Evolutionary conservation across 106 monocot genomes (phyloP), one percentile per base, ranked within the genome.

Genomic region (Acorus calamus): DNA sequence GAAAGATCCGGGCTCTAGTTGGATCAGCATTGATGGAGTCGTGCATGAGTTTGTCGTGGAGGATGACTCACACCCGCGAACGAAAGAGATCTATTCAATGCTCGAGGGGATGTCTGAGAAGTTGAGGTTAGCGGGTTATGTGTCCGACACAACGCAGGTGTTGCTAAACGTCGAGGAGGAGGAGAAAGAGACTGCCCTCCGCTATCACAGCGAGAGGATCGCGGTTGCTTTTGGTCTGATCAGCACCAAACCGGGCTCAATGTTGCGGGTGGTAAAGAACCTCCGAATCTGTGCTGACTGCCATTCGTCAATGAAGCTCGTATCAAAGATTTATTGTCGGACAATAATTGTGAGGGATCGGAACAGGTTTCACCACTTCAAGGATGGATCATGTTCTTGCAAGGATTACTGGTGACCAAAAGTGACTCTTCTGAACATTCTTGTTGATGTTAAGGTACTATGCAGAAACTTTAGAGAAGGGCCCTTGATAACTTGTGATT

Each of bases 201-300:
- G 3, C 6, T 69, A 64, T 55, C 76, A 76, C 54, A 76, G 76
- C 43, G 76, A 76, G 76, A 76, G 69, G 57, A 76, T 76, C 45
- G 69, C 76, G 2, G 9, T 64, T n/a, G 76, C 76, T 44, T 76
- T 76, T 11, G 76, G 76, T 8, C 7, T 76, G 59, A 69, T 76
- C 10, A 69, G 63, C 57, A 76, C 76, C 2, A 44, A 8, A 2
- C 63, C 69, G 5, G 76, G 76, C 2, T n/a, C 62, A 12, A 14
- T 41, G 6, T 11, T 76, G 45, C 49, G 57, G 8, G 50, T 76
- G 6, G 58, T 59, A 50, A 76, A 76, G 69, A 76, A 76, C 58
- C 68, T 76, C 6, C 62, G 69, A 8, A 64, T 76, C 14, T 76
- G 76, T 49, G 49, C 14, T 9, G 63, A 69, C 44, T 76, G 76